Percentiles rank a stretch among this genome's conserved stretches.
Conservation (phyloP, 1,139 yeast species). For the Hyphopichia burtonii region DNA sequence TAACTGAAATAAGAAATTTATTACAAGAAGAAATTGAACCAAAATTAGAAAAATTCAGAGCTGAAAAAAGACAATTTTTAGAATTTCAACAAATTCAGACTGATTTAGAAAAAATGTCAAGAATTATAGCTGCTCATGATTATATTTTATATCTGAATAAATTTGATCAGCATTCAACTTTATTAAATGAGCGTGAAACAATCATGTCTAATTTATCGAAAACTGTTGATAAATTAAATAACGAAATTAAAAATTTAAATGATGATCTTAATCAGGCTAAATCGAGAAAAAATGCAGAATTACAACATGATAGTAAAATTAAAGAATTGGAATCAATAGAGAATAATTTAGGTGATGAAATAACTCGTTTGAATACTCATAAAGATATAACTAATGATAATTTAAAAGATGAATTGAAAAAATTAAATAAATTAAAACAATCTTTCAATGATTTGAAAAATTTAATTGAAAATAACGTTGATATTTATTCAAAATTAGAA, state of each 20-base stretch:
- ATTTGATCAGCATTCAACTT: conserved; percentile 40
- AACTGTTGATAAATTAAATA: conserved; percentile 42
- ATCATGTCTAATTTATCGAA: conserved; percentile 35
- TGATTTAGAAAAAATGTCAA: conserved; percentile 71
- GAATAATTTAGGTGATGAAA: conserved; percentile 57
- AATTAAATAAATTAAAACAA: conserved; percentile 13
- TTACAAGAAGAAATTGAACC: conserved; percentile 91
- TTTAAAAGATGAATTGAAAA: conserved; percentile 45
- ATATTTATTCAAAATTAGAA: conserved; percentile 27
- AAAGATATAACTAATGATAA: conserved; percentile 58
- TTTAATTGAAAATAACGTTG: conserved; percentile 29
- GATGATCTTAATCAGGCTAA: conserved; percentile 62
- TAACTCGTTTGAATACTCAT: conserved; percentile 68
- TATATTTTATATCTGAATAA: conserved; percentile 47
- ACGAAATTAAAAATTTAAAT: conserved; percentile 59
- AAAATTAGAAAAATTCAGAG: conserved; percentile 74
- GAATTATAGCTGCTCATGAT: conserved; percentile 78
- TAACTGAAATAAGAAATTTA: conserved; percentile 71
- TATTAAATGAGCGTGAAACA: conserved; percentile 34
- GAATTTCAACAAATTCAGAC: conserved; percentile 86
- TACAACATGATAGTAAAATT: conserved; percentile 60
- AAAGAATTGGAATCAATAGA: conserved; percentile 61
- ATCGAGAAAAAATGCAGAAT: conserved; percentile 55
- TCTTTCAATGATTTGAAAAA: conserved; percentile 17
- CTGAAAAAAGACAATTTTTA: conserved; percentile 77